Base-by-base conservation (phyloP, 75 land plant species). In the Selaginella moellendorffii region DNA sequence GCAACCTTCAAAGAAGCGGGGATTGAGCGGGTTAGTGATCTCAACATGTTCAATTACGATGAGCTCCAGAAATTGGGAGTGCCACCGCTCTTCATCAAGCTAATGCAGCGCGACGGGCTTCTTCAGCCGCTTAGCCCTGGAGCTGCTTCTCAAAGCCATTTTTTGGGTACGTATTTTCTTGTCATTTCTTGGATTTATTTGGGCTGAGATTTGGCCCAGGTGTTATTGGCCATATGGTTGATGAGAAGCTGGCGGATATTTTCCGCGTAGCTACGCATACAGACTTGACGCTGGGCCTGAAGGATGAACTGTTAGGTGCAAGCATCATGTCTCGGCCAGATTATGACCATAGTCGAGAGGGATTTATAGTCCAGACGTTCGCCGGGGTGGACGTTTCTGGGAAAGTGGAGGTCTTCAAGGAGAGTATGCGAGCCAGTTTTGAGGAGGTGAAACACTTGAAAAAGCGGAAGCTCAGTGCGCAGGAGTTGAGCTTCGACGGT, bases 71-170 rank as follows among this genome's bases (percentile, higher is more conserved):
- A 36, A 36, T 36, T 36, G 46, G 46, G 46, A 36, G 46, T 36
- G 46, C 46, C 46, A 14, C 46, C 46, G 14, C 46, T 36, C 46
- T 36, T 36, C 46, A 36, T 36, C 46, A 36, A 36, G 46, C 5
- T 36, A 36, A 36, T 36, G 46, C 46, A 36, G 14, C 46, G 46
- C 46, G 46, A 36, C 46, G 46, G 46, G 46, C 46, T 36, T 36
- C 46, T 36, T 36, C 46, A 36, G 46, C 46, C 46, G 46, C 46
- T 36, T 36, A 36, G 46, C 46, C 46, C 46, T 36, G 46, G 46
- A 36, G 46, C 46, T 36, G 46, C 46, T 36, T 36, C 46, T 36
- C 46, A 36, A 36, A 36, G 46, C 46, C 46, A 36, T 36, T 36
- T 36, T 36, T 36, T 36, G 46, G 46, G 46, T 36, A 36, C 46